phyloP scores from a whole-genome alignment of 2,329 filamentous ascomycete species.

The Phoma herbarum region DNA sequence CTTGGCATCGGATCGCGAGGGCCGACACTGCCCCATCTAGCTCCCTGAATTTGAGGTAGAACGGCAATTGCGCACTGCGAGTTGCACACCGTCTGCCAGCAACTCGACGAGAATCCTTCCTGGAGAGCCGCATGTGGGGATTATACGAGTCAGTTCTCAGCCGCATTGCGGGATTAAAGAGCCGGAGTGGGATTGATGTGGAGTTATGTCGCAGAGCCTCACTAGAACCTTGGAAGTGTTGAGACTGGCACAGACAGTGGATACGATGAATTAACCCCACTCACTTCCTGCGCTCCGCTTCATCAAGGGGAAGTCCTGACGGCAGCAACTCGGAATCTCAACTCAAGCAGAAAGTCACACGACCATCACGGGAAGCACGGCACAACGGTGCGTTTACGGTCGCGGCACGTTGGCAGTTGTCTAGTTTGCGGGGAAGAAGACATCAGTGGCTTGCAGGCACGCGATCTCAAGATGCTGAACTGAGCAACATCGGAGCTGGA shows the following conservation, averaged over 20 bases:
- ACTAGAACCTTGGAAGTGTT: conserved; percentile 23
- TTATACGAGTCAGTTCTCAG: conserved; percentile 20
- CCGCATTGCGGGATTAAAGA: conserved; percentile 26
- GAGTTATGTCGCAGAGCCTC: conserved; percentile 25
- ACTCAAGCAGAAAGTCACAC: conserved; percentile 13
- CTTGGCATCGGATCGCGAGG: conserved; percentile 15
- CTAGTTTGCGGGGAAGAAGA: conserved; percentile 18
- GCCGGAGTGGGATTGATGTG: conserved; percentile 19
- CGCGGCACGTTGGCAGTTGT: conserved; percentile 19
- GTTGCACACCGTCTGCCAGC: conserved; percentile 2
- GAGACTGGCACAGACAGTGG: conserved; percentile 21
- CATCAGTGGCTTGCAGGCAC: conserved; percentile 20
- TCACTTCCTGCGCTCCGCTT: conserved; percentile 11
- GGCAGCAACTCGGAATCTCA: conserved; percentile 3
- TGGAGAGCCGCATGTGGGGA: conserved; percentile 13
- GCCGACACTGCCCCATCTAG: conserved; percentile 10
- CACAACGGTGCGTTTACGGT: conserved; percentile 11
- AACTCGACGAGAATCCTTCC: conserved; percentile 3
- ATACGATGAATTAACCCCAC: conserved; percentile 5
- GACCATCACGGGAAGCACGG: conserved; percentile 11
- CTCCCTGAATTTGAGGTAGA: conserved; percentile 4
- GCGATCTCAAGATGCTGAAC: not conserved
- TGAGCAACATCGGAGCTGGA: conserved; percentile 11
- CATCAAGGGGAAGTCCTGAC: conserved; percentile 1
- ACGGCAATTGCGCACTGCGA: not conserved